Evolutionary conservation across 345 rosid species (phyloP).

Genomic region (Balakata baccata): DNA sequence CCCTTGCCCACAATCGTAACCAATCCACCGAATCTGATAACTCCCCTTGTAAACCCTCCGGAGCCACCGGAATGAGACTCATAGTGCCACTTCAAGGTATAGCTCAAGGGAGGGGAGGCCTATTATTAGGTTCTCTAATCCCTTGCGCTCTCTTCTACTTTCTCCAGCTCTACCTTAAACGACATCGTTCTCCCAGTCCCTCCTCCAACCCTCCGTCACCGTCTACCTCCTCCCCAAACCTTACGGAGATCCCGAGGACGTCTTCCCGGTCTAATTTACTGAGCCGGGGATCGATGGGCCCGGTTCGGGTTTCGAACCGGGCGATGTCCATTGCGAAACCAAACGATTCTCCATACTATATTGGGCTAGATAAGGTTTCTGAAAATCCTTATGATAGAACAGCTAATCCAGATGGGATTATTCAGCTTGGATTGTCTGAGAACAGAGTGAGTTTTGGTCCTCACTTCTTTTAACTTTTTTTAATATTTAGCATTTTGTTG

Average conservation of each 20-base stretch:
- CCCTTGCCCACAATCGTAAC: constrained; percentile 22
- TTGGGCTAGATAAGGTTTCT: constrained; percentile 57
- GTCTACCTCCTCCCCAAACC: constrained; percentile 40
- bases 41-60: constrained; percentile 12
- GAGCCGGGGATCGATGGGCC: constrained; percentile 53
- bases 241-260: constrained; percentile 48
- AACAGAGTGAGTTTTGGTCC: constrained; percentile 45
- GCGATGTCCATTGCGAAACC: constrained; percentile 50
- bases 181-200: constrained; percentile 43
- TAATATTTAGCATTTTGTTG: background rate
- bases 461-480: background rate
- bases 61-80: constrained; percentile 59
- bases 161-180: constrained; percentile 66
- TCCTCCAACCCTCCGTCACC: constrained; percentile 45
- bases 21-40: constrained; percentile 9
- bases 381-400: constrained; percentile 57
- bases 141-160: constrained; percentile 87
- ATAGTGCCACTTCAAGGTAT: constrained; percentile 80
- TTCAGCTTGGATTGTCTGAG: constrained; percentile 89
- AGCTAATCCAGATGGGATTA: constrained; percentile 52
- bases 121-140: constrained; percentile 70
- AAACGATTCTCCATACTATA: constrained; percentile 59
- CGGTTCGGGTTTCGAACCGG: constrained; percentile 53
- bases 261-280: constrained; percentile 50
- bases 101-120: constrained; percentile 77